Evolutionary conservation across 2,329 filamentous ascomycete species (phyloP).

Genomic region (Botryotinia convoluta): DNA sequence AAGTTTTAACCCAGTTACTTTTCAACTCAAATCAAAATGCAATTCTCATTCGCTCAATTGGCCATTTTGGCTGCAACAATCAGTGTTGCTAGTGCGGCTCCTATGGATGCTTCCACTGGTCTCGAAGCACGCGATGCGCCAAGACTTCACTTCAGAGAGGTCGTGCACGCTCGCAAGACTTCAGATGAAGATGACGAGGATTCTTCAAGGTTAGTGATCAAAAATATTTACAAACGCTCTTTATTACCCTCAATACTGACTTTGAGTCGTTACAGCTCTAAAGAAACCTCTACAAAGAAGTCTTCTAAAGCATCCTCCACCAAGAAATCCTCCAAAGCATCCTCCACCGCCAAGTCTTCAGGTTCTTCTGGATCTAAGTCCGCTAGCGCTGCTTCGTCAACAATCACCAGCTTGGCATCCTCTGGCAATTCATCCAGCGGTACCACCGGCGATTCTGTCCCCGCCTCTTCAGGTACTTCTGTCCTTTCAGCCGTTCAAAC

Average conservation of each 20-base stretch:
- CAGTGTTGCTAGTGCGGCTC: not conserved
- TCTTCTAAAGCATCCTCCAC: not conserved
- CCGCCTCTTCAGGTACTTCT: conserved; percentile 41
- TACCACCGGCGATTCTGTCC: not conserved
- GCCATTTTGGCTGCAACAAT: not conserved
- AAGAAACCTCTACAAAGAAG: not conserved
- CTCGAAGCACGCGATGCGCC: not conserved
- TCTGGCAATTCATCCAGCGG: not conserved
- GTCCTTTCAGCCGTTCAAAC: conserved; percentile 44
- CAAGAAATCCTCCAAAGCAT: not conserved
- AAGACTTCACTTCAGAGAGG: not conserved
- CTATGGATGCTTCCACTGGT: not conserved
- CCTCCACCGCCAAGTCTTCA: not conserved
- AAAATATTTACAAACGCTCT: not conserved
- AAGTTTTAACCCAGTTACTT: not conserved
- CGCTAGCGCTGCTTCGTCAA: not conserved
- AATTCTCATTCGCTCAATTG: conserved; percentile 13
- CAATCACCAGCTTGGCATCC: not conserved
- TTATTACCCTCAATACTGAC: not conserved
- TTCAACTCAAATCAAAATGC: not conserved
- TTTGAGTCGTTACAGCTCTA: not conserved
- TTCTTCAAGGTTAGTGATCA: not conserved
- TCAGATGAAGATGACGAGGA: not conserved
- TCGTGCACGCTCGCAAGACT: not conserved
- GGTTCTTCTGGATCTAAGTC: not conserved